Evolutionary conservation across 257 asterid genomes (phyloP), one percentile per base, ranked within the genome.

Genomic region (Mentha longifolia): DNA sequence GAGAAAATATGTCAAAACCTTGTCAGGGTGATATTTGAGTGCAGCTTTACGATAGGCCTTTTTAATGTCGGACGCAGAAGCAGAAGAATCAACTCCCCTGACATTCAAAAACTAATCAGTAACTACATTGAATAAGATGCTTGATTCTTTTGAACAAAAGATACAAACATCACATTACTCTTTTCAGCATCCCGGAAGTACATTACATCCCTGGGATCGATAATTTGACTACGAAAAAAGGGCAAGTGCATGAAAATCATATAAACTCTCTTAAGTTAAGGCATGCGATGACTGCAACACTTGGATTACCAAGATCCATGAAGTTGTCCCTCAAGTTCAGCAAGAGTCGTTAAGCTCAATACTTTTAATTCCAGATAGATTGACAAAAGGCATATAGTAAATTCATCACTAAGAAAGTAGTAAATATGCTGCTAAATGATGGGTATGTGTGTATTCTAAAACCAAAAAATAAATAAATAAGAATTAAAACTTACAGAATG

Each of bases 41-140:
- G 98, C 98, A 79, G 98, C 95, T 86, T 80, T 91, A 70, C 94
- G 89, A 73, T 93, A 93, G 57, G 98, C 96, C 80, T 89, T 93
- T 86, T 85, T 93, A 67, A 93, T 84, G 67, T 89, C 98, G 43
- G 96, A 81, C 67, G 96, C 86, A 33, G 94, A 68, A 70, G 94
- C 96, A 63, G 95, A 79, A 68, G 96, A 85, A 74, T 91, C 95
- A 62, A 93, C 89, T 81, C 97, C 98, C 90, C 98, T 93, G 85
- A 52, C 65, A 86, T 68, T 77, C 73, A 72, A 79, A 39, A 67
- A 80, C 78, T 50, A 78, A 46, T 42, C 47, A 20, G 61, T 77
- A 52, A 68, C 17, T 58, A 41, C 14, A 46, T 47, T 45, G 11
- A 67, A 37, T 20, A 45, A 67, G 19, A 60, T 33, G 41, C 16